Evolutionary conservation across 1,284 basidiomycete genomes (phyloP).

Genomic region (Hortiboletus rubellus): DNA sequence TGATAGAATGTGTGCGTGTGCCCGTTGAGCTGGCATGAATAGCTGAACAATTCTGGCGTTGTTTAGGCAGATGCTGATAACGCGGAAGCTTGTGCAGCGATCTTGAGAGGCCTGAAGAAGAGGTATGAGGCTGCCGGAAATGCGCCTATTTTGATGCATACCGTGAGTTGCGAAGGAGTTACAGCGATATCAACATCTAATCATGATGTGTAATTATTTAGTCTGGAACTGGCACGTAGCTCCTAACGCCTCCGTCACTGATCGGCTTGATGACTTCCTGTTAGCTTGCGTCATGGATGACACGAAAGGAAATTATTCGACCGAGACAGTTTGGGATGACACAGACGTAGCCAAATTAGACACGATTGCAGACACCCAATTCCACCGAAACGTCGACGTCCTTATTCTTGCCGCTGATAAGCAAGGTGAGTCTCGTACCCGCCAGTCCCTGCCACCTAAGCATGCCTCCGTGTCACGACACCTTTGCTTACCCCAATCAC

Average conservation of each 20-base stretch:
- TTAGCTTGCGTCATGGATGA: slow-evolving; percentile 35
- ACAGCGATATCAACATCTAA: neutral
- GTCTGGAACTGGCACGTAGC: slow-evolving; percentile 27
- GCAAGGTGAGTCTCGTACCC: slow-evolving; percentile 33
- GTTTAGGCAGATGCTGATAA: slow-evolving; percentile 47
- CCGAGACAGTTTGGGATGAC: slow-evolving; percentile 44
- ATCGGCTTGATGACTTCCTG: neutral
- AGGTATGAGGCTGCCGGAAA: slow-evolving; percentile 40
- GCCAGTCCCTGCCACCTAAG: neutral
- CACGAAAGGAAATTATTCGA: slow-evolving; percentile 37
- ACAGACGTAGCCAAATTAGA: slow-evolving; percentile 41
- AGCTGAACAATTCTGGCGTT: neutral
- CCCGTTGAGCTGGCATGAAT: too few species aligned
- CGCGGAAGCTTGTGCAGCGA: slow-evolving; percentile 40
- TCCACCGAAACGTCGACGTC: slow-evolving; percentile 47
- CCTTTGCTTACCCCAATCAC: neutral
- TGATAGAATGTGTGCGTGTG: slow-evolving; percentile 36
- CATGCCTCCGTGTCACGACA: too few species aligned
- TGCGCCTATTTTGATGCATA: slow-evolving; percentile 51
- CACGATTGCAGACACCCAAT: slow-evolving; percentile 36
- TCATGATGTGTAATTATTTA: neutral
- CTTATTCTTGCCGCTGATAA: slow-evolving; percentile 43
- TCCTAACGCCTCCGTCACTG: neutral
- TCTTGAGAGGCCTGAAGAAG: slow-evolving; percentile 49
- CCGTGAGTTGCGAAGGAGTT: slow-evolving; percentile 37